Base-by-base conservation (phyloP, 2,329 filamentous ascomycete species). In the Diaporthe vaccinii region DNA sequence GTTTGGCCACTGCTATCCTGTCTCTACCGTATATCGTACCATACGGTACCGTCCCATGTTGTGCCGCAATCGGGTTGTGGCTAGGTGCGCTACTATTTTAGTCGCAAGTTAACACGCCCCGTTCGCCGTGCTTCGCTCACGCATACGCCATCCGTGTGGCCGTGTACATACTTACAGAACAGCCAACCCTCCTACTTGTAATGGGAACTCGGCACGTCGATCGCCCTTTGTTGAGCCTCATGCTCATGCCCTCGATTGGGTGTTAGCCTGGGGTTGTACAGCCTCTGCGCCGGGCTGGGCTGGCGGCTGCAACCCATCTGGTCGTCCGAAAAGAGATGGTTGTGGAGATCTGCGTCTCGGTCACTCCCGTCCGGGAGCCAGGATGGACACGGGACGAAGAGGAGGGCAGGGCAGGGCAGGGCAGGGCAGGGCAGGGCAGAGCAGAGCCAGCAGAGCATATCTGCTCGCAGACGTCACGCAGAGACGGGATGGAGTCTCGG, bases 181-280 rank as follows among this genome's bases (percentile, higher is more conserved):
- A 25, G n/a, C 22, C 34, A 15, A 25, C 10, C 34, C 57, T 25
- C n/a, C 6, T n/a, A 31, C 59, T 7, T 44, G 22, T 20, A n/a
- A 39, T 62, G 59, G 59, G 59, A n/a, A 36, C 59, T 62, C 25
- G 59, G 15, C 65, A 68, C 15, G 65, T 53, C 65, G 65, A 68
- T 68, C 65, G 34, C 28, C 65, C 65, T 53, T 31, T 68, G 65
- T 68, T 68, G 65, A 68, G 65, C 65, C 65, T 53, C 65, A 68
- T 25, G 39, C 41, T 39, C 39, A n/a, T n/a, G 31, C 28, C 22
- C 49, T 68, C 31, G 31, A 53, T 68, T 68, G 62, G 46, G 62
- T 51, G 14, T 46, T 36, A 39, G 46, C 28, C 41, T 53, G 46
- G 65, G 65, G 65, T 68, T 28, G 65, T 53, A 53, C 65, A 25